Evolutionary conservation across 768 basidiomycete species (phyloP).

Genomic region (Pisolithus sp.): DNA sequence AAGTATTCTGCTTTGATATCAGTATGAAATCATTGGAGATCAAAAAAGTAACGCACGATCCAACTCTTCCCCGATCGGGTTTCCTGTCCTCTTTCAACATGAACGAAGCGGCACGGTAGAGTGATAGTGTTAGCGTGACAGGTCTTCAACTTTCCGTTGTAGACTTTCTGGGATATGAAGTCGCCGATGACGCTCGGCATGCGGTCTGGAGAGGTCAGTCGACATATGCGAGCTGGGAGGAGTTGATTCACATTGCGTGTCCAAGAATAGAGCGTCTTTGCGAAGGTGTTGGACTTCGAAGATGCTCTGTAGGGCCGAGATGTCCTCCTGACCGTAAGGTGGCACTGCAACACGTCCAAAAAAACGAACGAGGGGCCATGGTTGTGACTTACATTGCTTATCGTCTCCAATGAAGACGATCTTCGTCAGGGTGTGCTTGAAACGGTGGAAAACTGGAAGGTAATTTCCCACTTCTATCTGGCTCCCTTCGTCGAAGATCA

Average conservation of each 20-base stretch:
- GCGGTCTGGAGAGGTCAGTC: constrained; percentile 45
- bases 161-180: constrained; percentile 63
- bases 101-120: constrained; percentile 33
- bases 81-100: constrained; percentile 31
- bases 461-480: constrained; percentile 39
- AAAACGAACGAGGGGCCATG: background rate
- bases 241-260: constrained; percentile 60
- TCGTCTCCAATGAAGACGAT: constrained; percentile 36
- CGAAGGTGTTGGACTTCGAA: constrained; percentile 65
- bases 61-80: background rate
- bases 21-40: background rate
- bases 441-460: constrained; percentile 28
- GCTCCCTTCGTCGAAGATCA: constrained; percentile 44
- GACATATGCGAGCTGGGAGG: background rate
- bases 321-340: constrained; percentile 68
- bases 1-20: too few species aligned
- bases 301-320: constrained; percentile 61
- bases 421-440: constrained; percentile 22
- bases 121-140: constrained; percentile 37
- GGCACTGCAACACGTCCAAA: constrained; percentile 45
- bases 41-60: background rate
- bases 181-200: constrained; percentile 73
- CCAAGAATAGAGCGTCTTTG: constrained; percentile 43
- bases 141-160: constrained; percentile 53
- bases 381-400: constrained; percentile 26